Conservation (phyloP, 345 rosid species). For the Eucalyptus pauciflora region DNA sequence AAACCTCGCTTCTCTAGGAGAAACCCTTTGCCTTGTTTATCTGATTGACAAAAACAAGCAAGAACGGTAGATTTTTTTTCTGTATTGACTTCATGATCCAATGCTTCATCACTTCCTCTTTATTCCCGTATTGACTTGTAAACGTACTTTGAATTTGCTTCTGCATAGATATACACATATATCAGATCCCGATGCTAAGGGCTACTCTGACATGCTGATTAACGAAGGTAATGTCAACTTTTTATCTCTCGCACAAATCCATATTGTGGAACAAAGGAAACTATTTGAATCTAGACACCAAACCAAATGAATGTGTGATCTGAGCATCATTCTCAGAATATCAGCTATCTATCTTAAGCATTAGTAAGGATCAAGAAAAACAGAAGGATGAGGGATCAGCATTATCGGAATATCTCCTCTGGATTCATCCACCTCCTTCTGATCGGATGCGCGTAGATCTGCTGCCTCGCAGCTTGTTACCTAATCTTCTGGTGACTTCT, state of each 20-base stretch:
- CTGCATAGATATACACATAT: conserved; percentile 77
- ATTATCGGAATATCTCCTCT: neutral
- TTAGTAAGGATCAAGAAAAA: neutral
- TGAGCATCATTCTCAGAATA: neutral
- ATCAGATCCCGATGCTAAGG: conserved; percentile 78
- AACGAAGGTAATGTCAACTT: neutral
- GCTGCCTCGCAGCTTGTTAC: neutral
- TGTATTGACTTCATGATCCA: neutral
- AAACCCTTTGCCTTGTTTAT: neutral
- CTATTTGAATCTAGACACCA: neutral
- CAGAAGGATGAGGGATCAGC: neutral
- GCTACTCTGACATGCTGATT: conserved; percentile 71
- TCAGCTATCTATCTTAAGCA: neutral
- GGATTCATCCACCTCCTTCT: neutral
- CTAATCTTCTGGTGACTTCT: neutral
- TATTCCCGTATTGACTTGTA: neutral
- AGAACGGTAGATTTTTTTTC: neutral
- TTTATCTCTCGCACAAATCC: neutral
- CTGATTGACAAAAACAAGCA: neutral
- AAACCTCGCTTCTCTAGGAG: neutral
- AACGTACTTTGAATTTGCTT: neutral
- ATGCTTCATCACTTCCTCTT: neutral
- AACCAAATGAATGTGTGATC: neutral
- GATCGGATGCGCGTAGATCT: neutral
- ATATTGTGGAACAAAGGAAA: neutral